These are phyloP conservation scores for Chlamydomonas urium DNA, from an alignment of 139 green algal species.

Conservation along the genomic window DNA sequence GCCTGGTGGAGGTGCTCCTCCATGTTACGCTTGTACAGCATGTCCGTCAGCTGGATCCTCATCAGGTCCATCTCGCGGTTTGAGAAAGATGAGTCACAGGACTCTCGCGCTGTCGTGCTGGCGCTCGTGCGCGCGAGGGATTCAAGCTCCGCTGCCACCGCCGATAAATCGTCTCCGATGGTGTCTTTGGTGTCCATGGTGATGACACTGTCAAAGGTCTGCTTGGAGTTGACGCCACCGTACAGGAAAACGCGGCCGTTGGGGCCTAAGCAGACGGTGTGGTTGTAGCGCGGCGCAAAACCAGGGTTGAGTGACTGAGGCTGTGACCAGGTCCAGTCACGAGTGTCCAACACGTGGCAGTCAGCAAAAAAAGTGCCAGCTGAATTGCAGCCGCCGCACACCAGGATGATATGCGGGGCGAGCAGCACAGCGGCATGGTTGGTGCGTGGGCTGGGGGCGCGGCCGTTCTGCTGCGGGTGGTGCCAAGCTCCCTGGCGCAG, in stretches of 20 bases:
- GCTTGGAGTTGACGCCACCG: slow-evolving; percentile 55
- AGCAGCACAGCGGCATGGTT: slow-evolving; percentile 39
- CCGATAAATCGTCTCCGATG: too few species aligned
- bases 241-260: slow-evolving; percentile 35
- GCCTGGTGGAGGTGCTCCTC: slow-evolving; percentile 38
- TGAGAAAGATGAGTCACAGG: too few species aligned
- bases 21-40: slow-evolving; percentile 48
- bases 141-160: too few species aligned
- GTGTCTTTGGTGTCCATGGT: slow-evolving; percentile 40
- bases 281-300: slow-evolving; percentile 48
- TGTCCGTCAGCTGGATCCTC: slow-evolving; percentile 49
- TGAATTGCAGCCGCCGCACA: slow-evolving; percentile 40
- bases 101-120: too few species aligned
- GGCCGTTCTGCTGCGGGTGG: slow-evolving; percentile 15
- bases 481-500: slow-evolving; percentile 35
- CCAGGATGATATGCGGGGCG: slow-evolving; percentile 26
- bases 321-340: slow-evolving; percentile 38
- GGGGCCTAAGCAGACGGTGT: slow-evolving; percentile 31
- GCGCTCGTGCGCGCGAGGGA: too few species aligned
- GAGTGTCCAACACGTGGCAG: slow-evolving; percentile 11
- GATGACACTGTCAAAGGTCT: slow-evolving; percentile 50
- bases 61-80: slow-evolving; percentile 43
- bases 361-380: neutral
- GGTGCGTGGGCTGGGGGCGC: slow-evolving; percentile 34
- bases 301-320: slow-evolving; percentile 36